phyloP scores from a whole-genome alignment of 208 protist genomes.

The Trichomonas vaginalis region DNA sequence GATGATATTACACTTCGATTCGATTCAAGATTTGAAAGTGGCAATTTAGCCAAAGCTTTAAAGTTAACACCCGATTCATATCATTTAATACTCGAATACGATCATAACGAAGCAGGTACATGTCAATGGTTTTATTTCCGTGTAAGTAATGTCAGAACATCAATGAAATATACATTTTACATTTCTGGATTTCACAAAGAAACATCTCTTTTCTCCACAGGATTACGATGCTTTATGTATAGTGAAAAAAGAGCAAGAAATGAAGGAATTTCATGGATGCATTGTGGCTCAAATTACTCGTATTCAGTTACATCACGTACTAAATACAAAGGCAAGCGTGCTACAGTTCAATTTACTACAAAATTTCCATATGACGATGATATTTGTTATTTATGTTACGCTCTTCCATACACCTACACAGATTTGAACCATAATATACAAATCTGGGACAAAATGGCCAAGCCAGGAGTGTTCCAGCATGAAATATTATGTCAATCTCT shows the following conservation, averaged over 20 bases:
- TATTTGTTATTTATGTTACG: slow-evolving; percentile 69
- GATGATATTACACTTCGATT: neutral
- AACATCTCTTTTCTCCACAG: neutral
- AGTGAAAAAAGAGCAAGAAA: neutral
- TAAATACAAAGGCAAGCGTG: neutral
- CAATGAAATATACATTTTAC: neutral
- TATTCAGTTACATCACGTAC: neutral
- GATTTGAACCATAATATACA: slow-evolving; percentile 38
- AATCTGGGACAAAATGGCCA: neutral
- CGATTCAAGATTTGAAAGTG: neutral
- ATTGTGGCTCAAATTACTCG: neutral
- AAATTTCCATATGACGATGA: slow-evolving; percentile 55
- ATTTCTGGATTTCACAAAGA: neutral
- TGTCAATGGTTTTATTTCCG: slow-evolving; percentile 10
- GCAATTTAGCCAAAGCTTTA: neutral
- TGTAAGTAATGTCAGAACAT: neutral
- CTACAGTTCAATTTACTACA: slow-evolving; percentile 64
- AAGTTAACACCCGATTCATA: neutral
- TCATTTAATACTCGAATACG: neutral
- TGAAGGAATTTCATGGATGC: neutral
- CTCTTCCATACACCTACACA: slow-evolving; percentile 80
- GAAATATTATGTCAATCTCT: neutral
- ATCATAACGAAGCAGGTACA: neutral
- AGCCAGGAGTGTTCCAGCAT: neutral
- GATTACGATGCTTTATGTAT: neutral